phyloP scores from a whole-genome alignment of 2,329 filamentous ascomycete species.

The Penicillium sp. region DNA sequence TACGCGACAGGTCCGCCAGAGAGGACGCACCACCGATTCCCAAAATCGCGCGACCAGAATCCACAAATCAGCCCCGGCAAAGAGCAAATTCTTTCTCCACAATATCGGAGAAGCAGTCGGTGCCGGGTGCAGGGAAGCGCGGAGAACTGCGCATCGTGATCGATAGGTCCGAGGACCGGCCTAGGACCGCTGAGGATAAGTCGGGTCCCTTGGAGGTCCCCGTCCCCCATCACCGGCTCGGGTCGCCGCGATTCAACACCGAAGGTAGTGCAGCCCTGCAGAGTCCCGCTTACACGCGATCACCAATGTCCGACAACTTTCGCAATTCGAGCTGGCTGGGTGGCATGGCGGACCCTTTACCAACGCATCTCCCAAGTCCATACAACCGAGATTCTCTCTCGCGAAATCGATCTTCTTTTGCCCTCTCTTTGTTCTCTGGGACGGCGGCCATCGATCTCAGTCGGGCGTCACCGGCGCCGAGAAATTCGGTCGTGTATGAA shows the following conservation, averaged over 20 bases:
- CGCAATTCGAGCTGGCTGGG: constrained; percentile 56
- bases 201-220: constrained; percentile 59
- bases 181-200: constrained; percentile 57
- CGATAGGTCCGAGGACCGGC: constrained; percentile 60
- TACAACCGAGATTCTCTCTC: constrained; percentile 24
- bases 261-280: constrained; percentile 71
- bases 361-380: constrained; percentile 21
- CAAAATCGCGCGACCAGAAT: constrained; percentile 20
- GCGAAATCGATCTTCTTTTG: constrained; percentile 31
- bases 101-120: constrained; percentile 55
- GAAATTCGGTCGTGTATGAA: constrained; percentile 41
- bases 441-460: constrained; percentile 30
- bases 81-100: constrained; percentile 74
- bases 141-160: constrained; percentile 76
- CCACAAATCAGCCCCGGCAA: constrained; percentile 40
- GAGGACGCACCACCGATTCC: constrained; percentile 21
- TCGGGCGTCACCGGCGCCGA: constrained; percentile 30
- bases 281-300: constrained; percentile 66
- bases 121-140: constrained; percentile 41
- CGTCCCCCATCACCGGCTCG: constrained; percentile 79
- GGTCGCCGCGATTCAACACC: constrained; percentile 71
- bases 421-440: constrained; percentile 35
- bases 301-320: constrained; percentile 64
- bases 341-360: constrained; percentile 24
- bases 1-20: constrained; percentile 25